Conservation (phyloP, 768 basidiomycete species). For the Kwoniella dejecticola region DNA sequence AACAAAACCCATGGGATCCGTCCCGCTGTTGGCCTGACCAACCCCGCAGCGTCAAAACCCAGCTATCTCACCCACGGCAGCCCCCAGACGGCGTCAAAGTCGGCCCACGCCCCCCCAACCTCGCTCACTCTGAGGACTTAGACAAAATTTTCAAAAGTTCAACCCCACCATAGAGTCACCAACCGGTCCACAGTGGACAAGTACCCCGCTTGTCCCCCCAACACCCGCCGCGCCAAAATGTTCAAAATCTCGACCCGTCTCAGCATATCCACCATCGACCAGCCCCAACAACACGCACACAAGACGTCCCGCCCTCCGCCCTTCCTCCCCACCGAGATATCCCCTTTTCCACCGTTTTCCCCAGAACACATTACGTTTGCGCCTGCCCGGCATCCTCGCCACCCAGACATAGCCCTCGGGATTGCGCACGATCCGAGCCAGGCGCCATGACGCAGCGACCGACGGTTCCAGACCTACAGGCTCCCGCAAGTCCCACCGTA, state of each 20-base stretch:
- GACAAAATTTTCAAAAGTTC: constrained; percentile 47
- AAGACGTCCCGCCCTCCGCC: background rate
- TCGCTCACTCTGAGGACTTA: constrained; percentile 71
- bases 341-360: background rate
- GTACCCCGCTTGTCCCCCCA: constrained; percentile 6
- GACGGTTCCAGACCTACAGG: background rate
- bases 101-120: constrained; percentile 68
- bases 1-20: too few relatives aligned
- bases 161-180: background rate
- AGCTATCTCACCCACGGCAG: background rate
- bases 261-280: background rate
- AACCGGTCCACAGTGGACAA: background rate
- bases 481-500: background rate
- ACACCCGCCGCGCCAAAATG: background rate
- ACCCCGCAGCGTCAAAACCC: background rate
- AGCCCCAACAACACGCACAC: background rate
- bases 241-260: background rate
- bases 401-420: background rate
- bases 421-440: constrained; percentile 5
- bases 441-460: constrained; percentile 2
- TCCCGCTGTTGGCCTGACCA: too few relatives aligned
- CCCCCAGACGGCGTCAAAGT: background rate
- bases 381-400: background rate
- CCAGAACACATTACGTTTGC: constrained; percentile 4
- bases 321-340: background rate